These are phyloP conservation scores for Pinus taeda DNA, from an alignment of 75 land plant genomes.

Conservation along the genomic window DNA sequence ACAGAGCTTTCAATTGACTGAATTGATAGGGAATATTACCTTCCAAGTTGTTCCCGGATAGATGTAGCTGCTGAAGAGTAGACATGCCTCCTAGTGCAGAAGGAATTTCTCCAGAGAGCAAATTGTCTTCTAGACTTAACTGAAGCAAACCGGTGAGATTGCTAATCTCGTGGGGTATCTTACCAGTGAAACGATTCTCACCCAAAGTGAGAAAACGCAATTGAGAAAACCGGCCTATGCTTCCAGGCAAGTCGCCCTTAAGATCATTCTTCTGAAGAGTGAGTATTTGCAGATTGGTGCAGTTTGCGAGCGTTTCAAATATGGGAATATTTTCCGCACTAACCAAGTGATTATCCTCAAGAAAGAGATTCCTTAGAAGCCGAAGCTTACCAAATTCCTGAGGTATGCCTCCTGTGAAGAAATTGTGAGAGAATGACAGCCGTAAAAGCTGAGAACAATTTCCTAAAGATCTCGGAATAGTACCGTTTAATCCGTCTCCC, in stretches of 20 bases:
- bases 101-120: constrained; percentile 16
- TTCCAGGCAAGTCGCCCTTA: not conserved
- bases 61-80: constrained; percentile 10
- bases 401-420: constrained; percentile 19
- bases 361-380: not conserved
- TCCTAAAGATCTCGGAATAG: constrained; percentile 15
- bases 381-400: constrained; percentile 17
- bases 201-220: not conserved
- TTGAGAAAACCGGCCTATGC: constrained; percentile 1
- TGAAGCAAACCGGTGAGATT: not conserved
- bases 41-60: not conserved
- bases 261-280: constrained; percentile 2
- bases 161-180: not conserved
- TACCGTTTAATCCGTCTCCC: not conserved
- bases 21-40: constrained; percentile 6
- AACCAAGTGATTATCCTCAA: constrained; percentile 6
- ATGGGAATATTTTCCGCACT: not conserved
- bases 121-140: not conserved
- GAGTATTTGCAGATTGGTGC: not conserved
- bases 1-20: constrained; percentile 8
- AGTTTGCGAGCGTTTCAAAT: not conserved
- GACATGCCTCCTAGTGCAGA: constrained; percentile 10
- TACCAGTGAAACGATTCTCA: not conserved
- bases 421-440: constrained; percentile 13
- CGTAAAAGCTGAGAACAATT: constrained; percentile 5